Evolutionary conservation across 1,284 basidiomycete species (phyloP).

Genomic region (Leccinum insigne): DNA sequence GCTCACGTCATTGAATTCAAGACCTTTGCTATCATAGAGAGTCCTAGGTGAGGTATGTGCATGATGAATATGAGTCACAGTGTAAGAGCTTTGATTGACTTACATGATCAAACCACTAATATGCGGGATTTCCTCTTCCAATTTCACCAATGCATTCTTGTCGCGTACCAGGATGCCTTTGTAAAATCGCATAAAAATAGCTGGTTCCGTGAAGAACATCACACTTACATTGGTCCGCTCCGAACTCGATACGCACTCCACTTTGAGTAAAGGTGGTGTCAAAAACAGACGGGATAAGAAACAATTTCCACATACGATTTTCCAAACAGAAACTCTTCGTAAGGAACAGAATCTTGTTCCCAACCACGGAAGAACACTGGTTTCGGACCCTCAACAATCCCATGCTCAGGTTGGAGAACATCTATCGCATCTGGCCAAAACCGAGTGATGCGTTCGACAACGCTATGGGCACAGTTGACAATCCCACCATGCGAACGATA

Average conservation of each 20-base stretch:
- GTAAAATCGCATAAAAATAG: neutral
- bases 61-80: neutral
- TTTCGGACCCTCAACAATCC: constrained; percentile 55
- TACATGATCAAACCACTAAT: constrained; percentile 68
- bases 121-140: constrained; percentile 52
- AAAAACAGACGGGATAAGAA: constrained; percentile 1
- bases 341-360: constrained; percentile 52
- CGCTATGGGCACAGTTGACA: constrained; percentile 63
- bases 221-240: constrained; percentile 62
- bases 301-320: constrained; percentile 36
- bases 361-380: constrained; percentile 61
- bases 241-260: constrained; percentile 58
- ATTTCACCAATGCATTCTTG: constrained; percentile 46
- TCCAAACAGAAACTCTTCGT: constrained; percentile 59
- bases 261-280: constrained; percentile 28
- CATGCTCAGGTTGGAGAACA: constrained; percentile 53
- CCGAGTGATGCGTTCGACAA: constrained; percentile 58
- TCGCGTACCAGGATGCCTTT: constrained; percentile 71
- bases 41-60: constrained; percentile 44
- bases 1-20: constrained; percentile 70
- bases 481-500: constrained; percentile 74
- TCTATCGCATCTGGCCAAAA: constrained; percentile 75
- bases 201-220: neutral
- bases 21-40: constrained; percentile 71
- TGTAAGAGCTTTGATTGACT: constrained; percentile 18